A percentile compares a stretch with the other conserved stretches of the same genome.
phyloP scores from a whole-genome alignment of 805 yeast species.

The Starmera dryadoides region DNA sequence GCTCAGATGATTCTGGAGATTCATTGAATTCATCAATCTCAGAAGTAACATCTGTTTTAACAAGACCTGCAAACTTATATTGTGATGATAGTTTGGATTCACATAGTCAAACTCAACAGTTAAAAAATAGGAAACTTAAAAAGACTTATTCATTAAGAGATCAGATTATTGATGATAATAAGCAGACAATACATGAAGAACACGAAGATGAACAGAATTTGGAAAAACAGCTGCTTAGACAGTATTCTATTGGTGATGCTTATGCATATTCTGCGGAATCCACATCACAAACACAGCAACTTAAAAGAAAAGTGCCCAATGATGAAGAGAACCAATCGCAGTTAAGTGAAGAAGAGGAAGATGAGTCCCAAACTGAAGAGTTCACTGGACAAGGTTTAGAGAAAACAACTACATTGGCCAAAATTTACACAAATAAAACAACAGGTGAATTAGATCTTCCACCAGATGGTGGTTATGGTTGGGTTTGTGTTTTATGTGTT shows the following conservation, averaged over 20 bases:
- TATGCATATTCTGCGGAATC: background rate
- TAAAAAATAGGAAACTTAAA: background rate
- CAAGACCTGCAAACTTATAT: no score
- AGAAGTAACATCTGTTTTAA: no score
- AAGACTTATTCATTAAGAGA: background rate
- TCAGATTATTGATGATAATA: background rate
- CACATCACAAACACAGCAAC: no score
- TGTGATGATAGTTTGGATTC: no score
- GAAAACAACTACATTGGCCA: background rate
- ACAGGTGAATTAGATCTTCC: constrained; percentile 30
- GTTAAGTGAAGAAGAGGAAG: background rate
- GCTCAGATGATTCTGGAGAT: no score
- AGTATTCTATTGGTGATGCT: background rate
- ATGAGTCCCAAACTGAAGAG: background rate
- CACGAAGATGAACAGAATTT: background rate
- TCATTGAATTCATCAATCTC: no score
- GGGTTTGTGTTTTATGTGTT: constrained; percentile 52
- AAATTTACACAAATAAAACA: constrained; percentile 20
- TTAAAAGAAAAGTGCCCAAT: no score
- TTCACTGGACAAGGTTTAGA: background rate
- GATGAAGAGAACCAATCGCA: background rate
- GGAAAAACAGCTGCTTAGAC: background rate
- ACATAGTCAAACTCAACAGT: no score
- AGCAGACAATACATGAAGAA: background rate
- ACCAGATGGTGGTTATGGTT: constrained; percentile 66